Percentiles rank a stretch among this genome's conserved stretches.
These are phyloP conservation scores for Cystobasidium onofrii DNA, from an alignment of 768 basidiomycete species.

Conservation along the genomic window DNA sequence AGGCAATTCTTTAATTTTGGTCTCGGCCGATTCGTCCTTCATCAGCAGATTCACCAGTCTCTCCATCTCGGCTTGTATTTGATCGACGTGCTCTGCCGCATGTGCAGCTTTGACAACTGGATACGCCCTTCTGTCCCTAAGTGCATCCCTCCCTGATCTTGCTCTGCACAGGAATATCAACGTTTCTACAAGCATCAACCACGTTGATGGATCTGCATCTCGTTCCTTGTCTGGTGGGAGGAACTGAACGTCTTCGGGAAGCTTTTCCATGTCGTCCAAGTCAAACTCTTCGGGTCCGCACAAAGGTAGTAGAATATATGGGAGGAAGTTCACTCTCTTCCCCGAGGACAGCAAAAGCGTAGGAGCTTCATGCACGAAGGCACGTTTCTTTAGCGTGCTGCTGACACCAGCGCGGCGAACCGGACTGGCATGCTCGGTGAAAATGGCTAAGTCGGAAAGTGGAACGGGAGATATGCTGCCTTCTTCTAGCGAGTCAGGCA, in stretches of 20 bases:
- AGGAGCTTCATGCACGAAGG: constrained; percentile 23
- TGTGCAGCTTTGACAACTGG: constrained; percentile 72
- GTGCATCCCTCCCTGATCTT: constrained; percentile 72
- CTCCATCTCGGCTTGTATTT: constrained; percentile 82
- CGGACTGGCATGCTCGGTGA: constrained; percentile 10
- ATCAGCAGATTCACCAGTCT: constrained; percentile 79
- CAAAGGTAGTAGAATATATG: constrained; percentile 76
- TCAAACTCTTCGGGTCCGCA: constrained; percentile 90
- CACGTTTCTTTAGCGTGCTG: constrained; percentile 21
- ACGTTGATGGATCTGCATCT: constrained; percentile 66
- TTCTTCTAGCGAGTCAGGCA: constrained; percentile 22
- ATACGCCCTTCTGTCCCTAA: constrained; percentile 74
- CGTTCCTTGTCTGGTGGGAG: constrained; percentile 73
- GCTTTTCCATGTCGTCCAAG: constrained; percentile 71
- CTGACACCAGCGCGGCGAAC: constrained; percentile 19
- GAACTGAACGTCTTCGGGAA: constrained; percentile 77
- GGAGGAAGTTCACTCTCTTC: constrained; percentile 59
- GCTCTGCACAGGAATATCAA: constrained; percentile 80
- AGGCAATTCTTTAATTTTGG: constrained; percentile 15
- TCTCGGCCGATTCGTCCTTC: constrained; percentile 53
- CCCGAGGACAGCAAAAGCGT: constrained; percentile 7
- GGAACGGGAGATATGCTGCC: constrained; percentile 19
- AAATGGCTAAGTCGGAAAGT: constrained; percentile 10
- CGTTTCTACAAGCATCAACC: constrained; percentile 76
- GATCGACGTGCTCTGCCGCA: constrained; percentile 59